These are phyloP conservation scores for Canavalia ensiformis DNA, from an alignment of 306 rosid species.

Conservation along the genomic window DNA sequence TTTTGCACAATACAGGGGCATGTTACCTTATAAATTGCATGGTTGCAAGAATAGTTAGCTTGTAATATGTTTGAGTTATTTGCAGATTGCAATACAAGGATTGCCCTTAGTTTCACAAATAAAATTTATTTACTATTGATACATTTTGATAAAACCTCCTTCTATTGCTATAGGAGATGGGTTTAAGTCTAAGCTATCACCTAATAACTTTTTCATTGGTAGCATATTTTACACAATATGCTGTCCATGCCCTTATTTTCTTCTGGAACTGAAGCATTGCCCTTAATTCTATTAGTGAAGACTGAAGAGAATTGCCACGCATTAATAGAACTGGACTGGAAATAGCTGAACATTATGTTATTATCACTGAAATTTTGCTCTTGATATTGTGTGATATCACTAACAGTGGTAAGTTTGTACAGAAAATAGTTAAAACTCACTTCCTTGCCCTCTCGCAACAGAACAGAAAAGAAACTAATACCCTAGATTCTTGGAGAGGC, in stretches of 20 bases:
- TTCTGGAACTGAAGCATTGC: slow-evolving; percentile 24
- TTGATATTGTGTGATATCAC: neutral
- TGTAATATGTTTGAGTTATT: slow-evolving; percentile 21
- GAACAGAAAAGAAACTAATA: neutral
- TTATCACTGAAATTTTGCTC: slow-evolving; percentile 16
- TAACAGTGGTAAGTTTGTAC: neutral
- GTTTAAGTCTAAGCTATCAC: neutral
- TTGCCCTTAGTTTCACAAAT: neutral
- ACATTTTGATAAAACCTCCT: neutral
- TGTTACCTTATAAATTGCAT: neutral
- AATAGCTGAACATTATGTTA: slow-evolving; percentile 3
- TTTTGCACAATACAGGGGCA: neutral
- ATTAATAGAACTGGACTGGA: slow-evolving; percentile 2
- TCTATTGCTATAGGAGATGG: slow-evolving; percentile 24
- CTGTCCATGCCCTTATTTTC: slow-evolving; percentile 11
- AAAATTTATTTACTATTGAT: neutral
- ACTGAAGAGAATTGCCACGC: neutral
- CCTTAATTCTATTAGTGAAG: slow-evolving; percentile 19
- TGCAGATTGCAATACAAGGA: neutral
- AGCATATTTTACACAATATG: neutral
- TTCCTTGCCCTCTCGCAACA: neutral
- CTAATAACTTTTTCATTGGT: neutral
- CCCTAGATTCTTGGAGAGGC: slow-evolving; percentile 2
- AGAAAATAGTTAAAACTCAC: slow-evolving; percentile 8
- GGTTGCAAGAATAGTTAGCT: slow-evolving; percentile 14